Conservation (phyloP, 73 alveolate genomes). For the Paramecium bursaria region DNA sequence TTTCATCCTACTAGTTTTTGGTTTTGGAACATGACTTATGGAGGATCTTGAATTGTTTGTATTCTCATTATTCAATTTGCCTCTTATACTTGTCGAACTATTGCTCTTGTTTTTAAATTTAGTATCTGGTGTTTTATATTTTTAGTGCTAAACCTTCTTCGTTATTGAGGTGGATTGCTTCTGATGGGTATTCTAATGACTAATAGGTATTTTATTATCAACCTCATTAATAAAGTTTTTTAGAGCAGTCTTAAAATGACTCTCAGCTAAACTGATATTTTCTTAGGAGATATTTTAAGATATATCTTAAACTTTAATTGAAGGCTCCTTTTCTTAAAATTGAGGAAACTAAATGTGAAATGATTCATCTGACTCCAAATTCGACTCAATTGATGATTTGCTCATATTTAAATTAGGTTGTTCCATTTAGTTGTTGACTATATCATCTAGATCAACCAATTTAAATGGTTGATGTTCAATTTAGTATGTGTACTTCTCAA, state of each 20-base stretch:
- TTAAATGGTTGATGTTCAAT: no score
- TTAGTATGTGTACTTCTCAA: background rate
- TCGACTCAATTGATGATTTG: background rate
- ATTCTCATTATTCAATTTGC: slow-evolving; percentile 26
- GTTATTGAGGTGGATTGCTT: slow-evolving; percentile 13
- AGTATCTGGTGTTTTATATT: slow-evolving; percentile 46
- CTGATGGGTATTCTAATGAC: no score
- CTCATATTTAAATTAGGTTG: background rate
- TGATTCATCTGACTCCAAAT: slow-evolving; percentile 8
- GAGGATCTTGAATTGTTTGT: slow-evolving; percentile 1
- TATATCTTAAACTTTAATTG: background rate
- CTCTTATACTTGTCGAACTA: slow-evolving; percentile 30
- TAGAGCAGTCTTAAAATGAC: slow-evolving; percentile 19
- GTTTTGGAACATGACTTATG: slow-evolving; percentile 21
- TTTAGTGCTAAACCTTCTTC: background rate
- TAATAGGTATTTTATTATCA: background rate
- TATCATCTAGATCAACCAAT: background rate
- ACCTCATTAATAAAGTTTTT: slow-evolving; percentile 23
- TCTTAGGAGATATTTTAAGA: background rate
- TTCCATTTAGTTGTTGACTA: background rate
- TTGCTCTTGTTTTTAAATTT: slow-evolving; percentile 23
- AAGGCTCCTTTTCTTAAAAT: background rate
- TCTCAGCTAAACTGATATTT: slow-evolving; percentile 4
- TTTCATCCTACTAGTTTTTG: slow-evolving; percentile 1
- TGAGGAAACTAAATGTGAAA: no score